phyloP scores from a whole-genome alignment of 106 monocot genomes.

The Dactylorhiza incarnata region DNA sequence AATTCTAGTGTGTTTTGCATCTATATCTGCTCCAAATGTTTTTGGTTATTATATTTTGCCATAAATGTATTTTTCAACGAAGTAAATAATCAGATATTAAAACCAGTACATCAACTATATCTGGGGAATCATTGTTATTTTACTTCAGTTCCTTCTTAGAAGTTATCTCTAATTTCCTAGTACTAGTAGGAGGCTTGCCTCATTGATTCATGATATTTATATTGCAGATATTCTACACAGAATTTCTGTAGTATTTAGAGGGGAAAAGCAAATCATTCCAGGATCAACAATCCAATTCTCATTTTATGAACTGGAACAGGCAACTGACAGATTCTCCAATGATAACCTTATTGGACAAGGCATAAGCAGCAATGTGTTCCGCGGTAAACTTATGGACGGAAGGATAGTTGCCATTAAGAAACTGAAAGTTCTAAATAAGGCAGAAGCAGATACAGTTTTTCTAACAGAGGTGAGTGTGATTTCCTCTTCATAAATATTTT shows the following conservation, averaged over 20 bases:
- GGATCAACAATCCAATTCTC: constrained; percentile 61
- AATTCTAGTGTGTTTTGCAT: not conserved
- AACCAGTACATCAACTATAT: not conserved
- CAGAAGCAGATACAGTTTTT: constrained; percentile 49
- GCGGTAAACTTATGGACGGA: constrained; percentile 58
- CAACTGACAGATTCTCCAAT: constrained; percentile 69
- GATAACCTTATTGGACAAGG: constrained; percentile 72
- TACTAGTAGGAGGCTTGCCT: not conserved
- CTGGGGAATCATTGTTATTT: not conserved
- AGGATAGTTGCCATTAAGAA: constrained; percentile 82
- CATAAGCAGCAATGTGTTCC: constrained; percentile 79
- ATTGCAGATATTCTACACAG: constrained; percentile 34
- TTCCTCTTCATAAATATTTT: not conserved
- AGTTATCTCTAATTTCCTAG: not conserved
- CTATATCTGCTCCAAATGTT: not conserved
- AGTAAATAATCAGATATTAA: not conserved
- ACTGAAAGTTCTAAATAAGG: constrained; percentile 28
- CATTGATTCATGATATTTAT: not conserved
- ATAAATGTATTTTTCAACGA: not conserved
- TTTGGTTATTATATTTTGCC: not conserved
- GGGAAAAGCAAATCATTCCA: constrained; percentile 29
- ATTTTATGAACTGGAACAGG: constrained; percentile 69
- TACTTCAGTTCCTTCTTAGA: not conserved
- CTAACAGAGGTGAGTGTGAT: constrained; percentile 52
- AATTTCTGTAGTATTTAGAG: constrained; percentile 24